Percentiles rank a stretch among this genome's conserved stretches.
Conservation (phyloP, 176 grass and related monocot genomes). For the Avena sativa region DNA sequence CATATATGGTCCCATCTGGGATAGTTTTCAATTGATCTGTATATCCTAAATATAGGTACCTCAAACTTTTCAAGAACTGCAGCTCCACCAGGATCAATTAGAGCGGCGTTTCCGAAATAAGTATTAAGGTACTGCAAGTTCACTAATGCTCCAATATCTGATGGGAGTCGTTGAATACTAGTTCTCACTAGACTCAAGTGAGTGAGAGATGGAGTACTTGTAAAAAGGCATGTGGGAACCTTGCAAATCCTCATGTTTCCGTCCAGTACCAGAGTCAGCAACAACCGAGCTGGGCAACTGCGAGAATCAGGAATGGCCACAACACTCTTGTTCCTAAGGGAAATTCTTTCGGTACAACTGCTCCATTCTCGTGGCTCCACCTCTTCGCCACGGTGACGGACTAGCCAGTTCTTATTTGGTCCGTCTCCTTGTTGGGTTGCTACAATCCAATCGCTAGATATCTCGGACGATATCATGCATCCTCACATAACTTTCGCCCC, state of each 20-base stretch:
- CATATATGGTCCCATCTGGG: slow-evolving; percentile 11
- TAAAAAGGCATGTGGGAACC: background rate
- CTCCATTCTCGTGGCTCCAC: background rate
- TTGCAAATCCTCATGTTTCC: background rate
- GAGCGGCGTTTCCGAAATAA: background rate
- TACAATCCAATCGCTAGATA: background rate
- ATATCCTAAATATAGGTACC: background rate
- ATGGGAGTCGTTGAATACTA: background rate
- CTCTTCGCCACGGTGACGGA: background rate
- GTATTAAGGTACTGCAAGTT: background rate
- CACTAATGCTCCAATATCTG: background rate
- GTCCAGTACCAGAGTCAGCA: background rate
- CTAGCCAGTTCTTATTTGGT: background rate
- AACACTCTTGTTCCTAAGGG: background rate
- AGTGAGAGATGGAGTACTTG: background rate
- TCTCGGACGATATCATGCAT: background rate
- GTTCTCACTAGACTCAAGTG: background rate
- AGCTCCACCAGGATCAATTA: background rate
- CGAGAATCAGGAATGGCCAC: background rate
- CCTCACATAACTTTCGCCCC: background rate
- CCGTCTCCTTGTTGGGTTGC: background rate
- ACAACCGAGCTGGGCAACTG: background rate
- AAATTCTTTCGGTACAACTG: background rate
- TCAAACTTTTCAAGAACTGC: background rate
- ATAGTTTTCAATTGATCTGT: background rate